Base-by-base conservation (phyloP, 306 rosid species). In the Carpinus fangiana region DNA sequence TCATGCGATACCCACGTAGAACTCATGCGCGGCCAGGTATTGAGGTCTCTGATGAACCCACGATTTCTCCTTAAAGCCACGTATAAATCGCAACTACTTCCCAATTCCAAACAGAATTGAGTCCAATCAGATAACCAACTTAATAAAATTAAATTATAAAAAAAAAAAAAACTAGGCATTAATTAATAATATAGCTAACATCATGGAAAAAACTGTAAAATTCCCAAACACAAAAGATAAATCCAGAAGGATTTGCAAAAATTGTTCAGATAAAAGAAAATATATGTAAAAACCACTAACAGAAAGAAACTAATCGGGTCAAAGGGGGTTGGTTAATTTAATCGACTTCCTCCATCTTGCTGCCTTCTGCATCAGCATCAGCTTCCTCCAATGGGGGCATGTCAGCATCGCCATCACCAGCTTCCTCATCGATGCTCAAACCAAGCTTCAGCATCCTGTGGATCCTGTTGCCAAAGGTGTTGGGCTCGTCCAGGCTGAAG, bases 281-380 rank as follows among this genome's bases (percentile, higher is more conserved):
- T n/a, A 55, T 55, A 55, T 55, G 9, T 18, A 41, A 23, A 41
- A 23, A 46, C 28, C 23, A 0, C 54, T 53, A 76, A n/a, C 6
- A 20, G 2, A 56, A 0, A 23, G 12, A 2, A 21, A 17, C 8
- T 7, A 47, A 41, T 18, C 10, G 11, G 23, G 14, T 67, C 45
- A 2, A 31, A 70, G 16, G 14, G 3, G 21, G 14, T 1, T 10
- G 36, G 52, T 3, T 70, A 72, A 48, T 12, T 92, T 90, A 92
- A 46, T 94, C 97, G 1, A 94, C 98, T 76, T 94, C 98, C 79
- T 94, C 98, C 98, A 94, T 94, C 93, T 92, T 94, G 97, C 96
- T 90, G 14, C 96, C 93, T 82, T 92, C 97, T 0, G 96, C 97
- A 18, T 94, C 98, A 0, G 86, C 98, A 0, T 91, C 98, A 0